Conservation (phyloP, 371 early-diverging fungal genomes). For the Paraphysoderma sedebokerense region DNA sequence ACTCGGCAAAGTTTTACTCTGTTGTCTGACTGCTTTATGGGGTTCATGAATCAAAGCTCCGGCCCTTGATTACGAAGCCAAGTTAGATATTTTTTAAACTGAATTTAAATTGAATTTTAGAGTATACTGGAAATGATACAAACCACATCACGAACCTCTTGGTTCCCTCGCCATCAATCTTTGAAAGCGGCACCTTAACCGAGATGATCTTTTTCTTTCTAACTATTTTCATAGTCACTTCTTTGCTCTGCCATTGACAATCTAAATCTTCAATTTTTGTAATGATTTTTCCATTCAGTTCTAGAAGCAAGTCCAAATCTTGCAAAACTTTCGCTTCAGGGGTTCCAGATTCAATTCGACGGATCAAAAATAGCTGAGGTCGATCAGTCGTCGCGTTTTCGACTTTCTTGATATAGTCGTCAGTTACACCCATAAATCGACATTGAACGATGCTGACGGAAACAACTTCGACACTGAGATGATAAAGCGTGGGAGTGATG, state of each 20-base stretch:
- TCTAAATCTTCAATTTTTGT: constrained; percentile 57
- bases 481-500: constrained; percentile 19
- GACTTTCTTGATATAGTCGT: constrained; percentile 53
- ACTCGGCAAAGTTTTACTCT: constrained; percentile 48
- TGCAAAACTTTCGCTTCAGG: constrained; percentile 37
- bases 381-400: constrained; percentile 48
- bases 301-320: constrained; percentile 76
- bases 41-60: constrained; percentile 67
- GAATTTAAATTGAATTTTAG: too few species aligned
- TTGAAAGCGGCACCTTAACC: constrained; percentile 20
- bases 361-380: constrained; percentile 56
- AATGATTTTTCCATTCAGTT: constrained; percentile 44
- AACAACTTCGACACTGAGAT: constrained; percentile 53
- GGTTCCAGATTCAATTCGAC: constrained; percentile 41
- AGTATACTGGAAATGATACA: too few species aligned
- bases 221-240: constrained; percentile 36
- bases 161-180: constrained; percentile 24
- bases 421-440: constrained; percentile 55
- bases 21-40: constrained; percentile 66
- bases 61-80: too few species aligned
- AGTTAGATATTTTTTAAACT: too few species aligned
- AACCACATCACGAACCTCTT: constrained; percentile 58
- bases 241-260: constrained; percentile 22
- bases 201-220: constrained; percentile 43
- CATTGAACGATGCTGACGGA: constrained; percentile 60